Percentiles rank a stretch among this genome's conserved stretches.
phyloP scores from a whole-genome alignment of 345 rosid species.

The Angophora floribunda region DNA sequence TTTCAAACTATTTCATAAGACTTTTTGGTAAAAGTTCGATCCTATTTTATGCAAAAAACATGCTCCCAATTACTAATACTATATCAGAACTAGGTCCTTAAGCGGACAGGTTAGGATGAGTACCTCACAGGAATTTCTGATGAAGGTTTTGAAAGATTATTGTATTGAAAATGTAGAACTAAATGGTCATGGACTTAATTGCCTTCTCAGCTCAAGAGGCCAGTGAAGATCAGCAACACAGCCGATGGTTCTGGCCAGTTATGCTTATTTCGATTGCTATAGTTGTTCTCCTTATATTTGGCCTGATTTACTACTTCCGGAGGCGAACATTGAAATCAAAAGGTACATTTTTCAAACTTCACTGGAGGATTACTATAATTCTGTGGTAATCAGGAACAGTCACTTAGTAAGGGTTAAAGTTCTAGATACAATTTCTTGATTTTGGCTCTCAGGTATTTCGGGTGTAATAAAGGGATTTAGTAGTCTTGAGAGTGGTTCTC shows the following conservation, averaged over 20 bases:
- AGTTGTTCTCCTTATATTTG: neutral
- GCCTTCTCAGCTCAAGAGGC: constrained; percentile 14
- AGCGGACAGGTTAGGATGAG: constrained; percentile 7
- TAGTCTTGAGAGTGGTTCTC: constrained; percentile 1
- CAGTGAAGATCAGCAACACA: neutral
- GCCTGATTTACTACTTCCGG: neutral
- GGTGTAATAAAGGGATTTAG: neutral
- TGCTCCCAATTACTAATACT: no score
- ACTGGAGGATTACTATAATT: neutral
- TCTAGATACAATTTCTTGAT: neutral
- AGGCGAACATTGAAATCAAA: constrained; percentile 1
- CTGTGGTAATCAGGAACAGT: neutral
- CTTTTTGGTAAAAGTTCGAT: no score
- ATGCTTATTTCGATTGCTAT: constrained; percentile 9
- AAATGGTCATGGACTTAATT: neutral
- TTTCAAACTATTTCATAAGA: no score
- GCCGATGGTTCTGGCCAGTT: constrained; percentile 1
- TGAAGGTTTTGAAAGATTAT: neutral
- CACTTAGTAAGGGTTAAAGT: neutral
- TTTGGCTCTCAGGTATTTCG: neutral
- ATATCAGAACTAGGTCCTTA: constrained; percentile 31
- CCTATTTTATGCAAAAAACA: no score
- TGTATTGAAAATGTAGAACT: neutral
- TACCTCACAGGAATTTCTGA: neutral
- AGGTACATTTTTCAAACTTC: neutral